Percentiles rank a stretch among this genome's conserved stretches.
Conservation (phyloP, 78 protist species). For the Fonticula alba region DNA sequence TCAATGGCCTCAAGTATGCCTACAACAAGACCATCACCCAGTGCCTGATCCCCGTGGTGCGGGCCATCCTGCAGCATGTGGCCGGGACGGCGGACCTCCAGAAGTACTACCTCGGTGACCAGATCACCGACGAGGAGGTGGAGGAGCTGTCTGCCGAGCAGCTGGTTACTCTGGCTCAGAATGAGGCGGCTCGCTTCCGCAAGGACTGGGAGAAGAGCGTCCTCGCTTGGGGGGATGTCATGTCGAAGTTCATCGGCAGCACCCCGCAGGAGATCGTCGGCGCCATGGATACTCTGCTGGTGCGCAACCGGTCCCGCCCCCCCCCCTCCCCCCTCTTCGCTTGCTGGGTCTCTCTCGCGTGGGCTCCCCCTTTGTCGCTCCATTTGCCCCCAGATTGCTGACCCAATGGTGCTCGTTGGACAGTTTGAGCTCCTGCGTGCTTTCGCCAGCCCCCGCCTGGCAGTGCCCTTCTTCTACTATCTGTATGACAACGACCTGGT, state of each 20-base stretch:
- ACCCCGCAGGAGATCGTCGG: no score
- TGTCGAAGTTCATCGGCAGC: slow-evolving; percentile 17
- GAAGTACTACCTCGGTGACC: neutral
- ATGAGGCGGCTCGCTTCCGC: slow-evolving; percentile 4
- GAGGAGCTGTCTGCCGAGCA: neutral
- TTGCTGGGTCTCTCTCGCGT: neutral
- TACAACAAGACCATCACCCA: slow-evolving; percentile 28
- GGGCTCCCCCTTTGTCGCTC: neutral
- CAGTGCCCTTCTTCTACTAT: neutral
- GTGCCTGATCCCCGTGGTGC: slow-evolving; percentile 12
- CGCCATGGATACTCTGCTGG: no score
- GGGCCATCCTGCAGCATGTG: slow-evolving; percentile 8
- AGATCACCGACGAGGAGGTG: neutral
- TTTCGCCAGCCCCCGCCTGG: neutral
- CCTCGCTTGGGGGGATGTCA: slow-evolving; percentile 16
- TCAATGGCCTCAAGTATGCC: slow-evolving; percentile 49
- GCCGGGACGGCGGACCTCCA: no score
- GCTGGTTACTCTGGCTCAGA: neutral
- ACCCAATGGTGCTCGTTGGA: neutral
- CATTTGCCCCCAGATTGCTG: neutral
- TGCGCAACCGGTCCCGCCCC: no score
- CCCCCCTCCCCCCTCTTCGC: no score
- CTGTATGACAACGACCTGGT: slow-evolving; percentile 17
- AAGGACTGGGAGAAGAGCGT: slow-evolving; percentile 1
- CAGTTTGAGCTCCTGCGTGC: neutral